Evolutionary conservation across 2,329 filamentous ascomycete genomes (phyloP).

Genomic region (Ceratocystis cubensis): DNA sequence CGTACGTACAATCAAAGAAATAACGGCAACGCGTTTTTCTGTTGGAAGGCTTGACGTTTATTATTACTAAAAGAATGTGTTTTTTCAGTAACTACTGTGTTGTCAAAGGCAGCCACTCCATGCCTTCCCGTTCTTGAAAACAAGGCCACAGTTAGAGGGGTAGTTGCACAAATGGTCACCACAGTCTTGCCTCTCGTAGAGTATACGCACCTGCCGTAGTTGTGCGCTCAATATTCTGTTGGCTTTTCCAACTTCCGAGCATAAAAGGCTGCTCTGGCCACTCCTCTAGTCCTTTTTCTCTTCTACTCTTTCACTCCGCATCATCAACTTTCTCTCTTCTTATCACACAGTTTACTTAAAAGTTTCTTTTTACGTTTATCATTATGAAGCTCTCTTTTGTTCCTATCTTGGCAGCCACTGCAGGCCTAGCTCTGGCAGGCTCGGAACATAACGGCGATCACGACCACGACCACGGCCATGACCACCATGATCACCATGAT

Average conservation of each 20-base stretch:
- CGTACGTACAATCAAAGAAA: not conserved
- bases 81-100: not conserved
- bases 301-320: not conserved
- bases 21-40: not conserved
- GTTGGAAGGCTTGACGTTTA: not conserved
- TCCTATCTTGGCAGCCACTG: not conserved
- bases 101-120: not conserved
- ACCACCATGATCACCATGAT: not conserved
- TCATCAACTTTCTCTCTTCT: not conserved
- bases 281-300: not conserved
- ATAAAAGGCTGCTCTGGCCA: not conserved
- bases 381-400: constrained; percentile 16
- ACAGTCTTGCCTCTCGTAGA: not conserved
- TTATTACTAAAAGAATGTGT: not conserved
- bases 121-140: not conserved
- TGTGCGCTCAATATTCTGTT: not conserved
- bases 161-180: not conserved
- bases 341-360: constrained; percentile 1
- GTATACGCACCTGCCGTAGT: not conserved
- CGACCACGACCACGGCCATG: not conserved
- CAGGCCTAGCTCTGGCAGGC: not conserved
- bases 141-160: not conserved
- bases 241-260: not conserved
- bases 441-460: not conserved
- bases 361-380: constrained; percentile 1